Conservation (phyloP, 495 filamentous ascomycete genomes). For the Xylaria venustula region DNA sequence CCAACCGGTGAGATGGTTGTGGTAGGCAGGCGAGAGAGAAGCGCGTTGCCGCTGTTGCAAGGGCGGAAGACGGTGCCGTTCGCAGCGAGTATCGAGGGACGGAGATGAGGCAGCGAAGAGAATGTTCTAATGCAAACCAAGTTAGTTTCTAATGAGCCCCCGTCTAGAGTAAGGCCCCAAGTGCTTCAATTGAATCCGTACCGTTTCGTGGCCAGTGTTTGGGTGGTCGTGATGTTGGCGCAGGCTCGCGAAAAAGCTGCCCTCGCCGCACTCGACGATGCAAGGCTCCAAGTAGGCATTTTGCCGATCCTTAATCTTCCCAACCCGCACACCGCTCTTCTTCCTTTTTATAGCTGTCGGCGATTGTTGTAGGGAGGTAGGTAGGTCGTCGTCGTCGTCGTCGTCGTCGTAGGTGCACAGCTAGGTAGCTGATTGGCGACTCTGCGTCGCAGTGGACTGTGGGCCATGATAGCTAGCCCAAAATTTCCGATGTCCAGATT, state of each 20-base stretch:
- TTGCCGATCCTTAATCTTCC: neutral
- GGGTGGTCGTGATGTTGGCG: neutral
- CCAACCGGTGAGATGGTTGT: conserved; percentile 10
- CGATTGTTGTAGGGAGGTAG: no score
- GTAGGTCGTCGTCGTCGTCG: no score
- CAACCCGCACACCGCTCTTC: neutral
- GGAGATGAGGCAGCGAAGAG: conserved; percentile 39
- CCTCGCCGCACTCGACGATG: conserved; percentile 2
- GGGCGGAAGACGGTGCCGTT: conserved; percentile 29
- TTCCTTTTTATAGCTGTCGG: neutral
- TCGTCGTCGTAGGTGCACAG: neutral
- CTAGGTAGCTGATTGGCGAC: neutral
- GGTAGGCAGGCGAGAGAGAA: conserved; percentile 13
- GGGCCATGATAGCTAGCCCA: neutral
- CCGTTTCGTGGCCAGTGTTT: conserved; percentile 11
- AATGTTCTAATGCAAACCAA: conserved; percentile 29
- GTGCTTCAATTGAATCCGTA: neutral
- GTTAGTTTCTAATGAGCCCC: neutral
- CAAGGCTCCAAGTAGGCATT: conserved; percentile 9
- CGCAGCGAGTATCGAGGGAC: conserved; percentile 31
- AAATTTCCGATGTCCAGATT: neutral
- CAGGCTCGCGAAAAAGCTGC: conserved; percentile 5
- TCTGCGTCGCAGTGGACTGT: no score
- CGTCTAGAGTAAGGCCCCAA: neutral
- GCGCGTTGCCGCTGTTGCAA: conserved; percentile 6